Evolutionary conservation across 2,329 filamentous ascomycete species (phyloP).

Genomic region (Raffaelea deltoideospora): DNA sequence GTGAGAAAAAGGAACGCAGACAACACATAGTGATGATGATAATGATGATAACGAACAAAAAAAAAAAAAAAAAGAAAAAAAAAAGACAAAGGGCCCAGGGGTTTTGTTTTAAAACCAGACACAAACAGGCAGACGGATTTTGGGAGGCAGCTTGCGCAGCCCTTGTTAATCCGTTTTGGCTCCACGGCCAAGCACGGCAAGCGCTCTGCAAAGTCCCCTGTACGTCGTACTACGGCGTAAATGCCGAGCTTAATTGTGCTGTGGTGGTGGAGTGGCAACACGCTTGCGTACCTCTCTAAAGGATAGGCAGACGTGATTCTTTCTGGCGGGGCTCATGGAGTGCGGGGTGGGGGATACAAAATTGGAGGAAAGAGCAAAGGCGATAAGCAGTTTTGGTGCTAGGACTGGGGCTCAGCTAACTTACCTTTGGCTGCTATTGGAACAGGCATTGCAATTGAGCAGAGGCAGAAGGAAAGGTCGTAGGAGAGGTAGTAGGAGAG

Average conservation of each 20-base stretch:
- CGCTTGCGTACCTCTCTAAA: no score
- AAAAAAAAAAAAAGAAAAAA: background rate
- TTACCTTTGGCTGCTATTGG: conserved; percentile 23
- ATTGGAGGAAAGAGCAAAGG: background rate
- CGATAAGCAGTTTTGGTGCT: background rate
- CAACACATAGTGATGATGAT: background rate
- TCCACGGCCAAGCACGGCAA: no score
- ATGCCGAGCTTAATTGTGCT: no score
- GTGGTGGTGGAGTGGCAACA: no score
- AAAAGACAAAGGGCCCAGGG: background rate
- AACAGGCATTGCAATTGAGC: conserved; percentile 16
- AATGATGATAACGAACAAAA: background rate
- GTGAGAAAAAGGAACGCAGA: background rate
- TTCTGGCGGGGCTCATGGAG: conserved; percentile 1
- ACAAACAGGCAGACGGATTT: background rate
- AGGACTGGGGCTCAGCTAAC: conserved; percentile 6
- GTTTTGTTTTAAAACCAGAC: background rate
- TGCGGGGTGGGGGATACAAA: background rate
- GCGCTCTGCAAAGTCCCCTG: background rate
- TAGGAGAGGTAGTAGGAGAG: background rate
- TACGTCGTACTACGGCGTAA: no score
- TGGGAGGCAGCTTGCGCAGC: background rate
- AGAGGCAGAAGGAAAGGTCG: background rate
- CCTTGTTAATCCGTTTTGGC: no score
- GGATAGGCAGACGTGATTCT: no score